These are phyloP conservation scores for Monilinia polystroma DNA, from an alignment of 2,329 filamentous ascomycete species.

Conservation along the genomic window DNA sequence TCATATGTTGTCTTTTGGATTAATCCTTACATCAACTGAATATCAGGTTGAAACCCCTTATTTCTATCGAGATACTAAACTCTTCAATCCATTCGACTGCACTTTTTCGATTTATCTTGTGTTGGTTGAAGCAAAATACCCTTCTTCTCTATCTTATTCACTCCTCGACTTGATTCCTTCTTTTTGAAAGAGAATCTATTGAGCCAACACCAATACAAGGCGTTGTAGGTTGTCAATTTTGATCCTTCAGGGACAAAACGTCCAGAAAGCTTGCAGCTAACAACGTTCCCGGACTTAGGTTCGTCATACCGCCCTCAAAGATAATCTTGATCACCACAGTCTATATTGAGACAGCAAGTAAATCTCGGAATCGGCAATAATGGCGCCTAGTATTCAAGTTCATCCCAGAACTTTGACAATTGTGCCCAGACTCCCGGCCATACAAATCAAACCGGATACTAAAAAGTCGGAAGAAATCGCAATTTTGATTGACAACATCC, in stretches of 20 bases:
- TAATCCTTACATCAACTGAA: background rate
- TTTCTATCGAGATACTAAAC: background rate
- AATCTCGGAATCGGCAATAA: no score
- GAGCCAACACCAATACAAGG: background rate
- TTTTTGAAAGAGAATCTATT: background rate
- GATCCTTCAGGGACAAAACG: background rate
- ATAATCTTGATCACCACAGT: background rate
- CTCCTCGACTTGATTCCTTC: background rate
- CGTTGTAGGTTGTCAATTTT: background rate
- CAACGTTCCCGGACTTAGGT: background rate
- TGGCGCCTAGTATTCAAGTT: no score
- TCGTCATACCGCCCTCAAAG: no score
- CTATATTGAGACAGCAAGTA: background rate
- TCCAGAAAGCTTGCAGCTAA: background rate
- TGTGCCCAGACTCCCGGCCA: background rate
- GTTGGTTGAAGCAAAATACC: background rate
- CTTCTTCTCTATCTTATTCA: no score
- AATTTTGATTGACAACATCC: slow-evolving; percentile 1
- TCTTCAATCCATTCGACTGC: background rate
- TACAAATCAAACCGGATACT: background rate
- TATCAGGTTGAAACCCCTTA: background rate
- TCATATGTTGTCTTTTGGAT: background rate
- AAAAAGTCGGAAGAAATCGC: background rate
- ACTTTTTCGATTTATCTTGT: background rate
- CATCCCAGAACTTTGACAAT: background rate